Evolutionary conservation across 2,329 filamentous ascomycete genomes (phyloP), one percentile per base, ranked within the genome.

Genomic region (Talaromyces sp.): DNA sequence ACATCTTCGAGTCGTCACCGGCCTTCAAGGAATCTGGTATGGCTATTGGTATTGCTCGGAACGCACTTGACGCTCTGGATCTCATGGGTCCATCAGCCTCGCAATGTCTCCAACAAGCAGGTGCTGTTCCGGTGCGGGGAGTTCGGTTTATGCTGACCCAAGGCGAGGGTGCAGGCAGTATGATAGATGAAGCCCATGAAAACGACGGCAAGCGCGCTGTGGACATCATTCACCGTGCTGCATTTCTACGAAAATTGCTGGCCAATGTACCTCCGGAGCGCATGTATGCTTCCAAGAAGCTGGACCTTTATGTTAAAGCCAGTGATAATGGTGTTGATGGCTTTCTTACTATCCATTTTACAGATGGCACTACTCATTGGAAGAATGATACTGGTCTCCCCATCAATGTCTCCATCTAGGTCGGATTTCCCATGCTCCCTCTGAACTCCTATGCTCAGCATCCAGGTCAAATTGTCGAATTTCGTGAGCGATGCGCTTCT

Each of bases 1-100:
- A 74, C 39, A 73, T 81, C 19, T 81, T 78, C 68, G 78, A 81
- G 60, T 67, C 74, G 1, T 75, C 71, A 70, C 22, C 65, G 61
- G 54, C 67, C 63, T 68, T 78, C 74, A 70, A 68, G 63, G 69
- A 80, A 22, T 58, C 78, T 37, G 78, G 79, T 11, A 77, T 77
- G 3, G 78, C 76, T 5, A 70, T 81, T 13, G 77, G 76, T 2
- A 22, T 22, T 22, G 76, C 78, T 54, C 67, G 67, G 8, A 81
- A 81, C 66, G 78, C 72, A 10, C 73, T 76, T 64, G 70, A 70
- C 39, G 75, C 77, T 13, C 74, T 79, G 70, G 47, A 67, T 0
- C 72, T 78, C 3, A 72, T 80, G 39, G 74, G 75, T 0, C 73
- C 65, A 4, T 57, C 39, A 24, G 61, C 66, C 16, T 24, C 56